Conservation (phyloP, 345 rosid species). For the Populus tremula region DNA sequence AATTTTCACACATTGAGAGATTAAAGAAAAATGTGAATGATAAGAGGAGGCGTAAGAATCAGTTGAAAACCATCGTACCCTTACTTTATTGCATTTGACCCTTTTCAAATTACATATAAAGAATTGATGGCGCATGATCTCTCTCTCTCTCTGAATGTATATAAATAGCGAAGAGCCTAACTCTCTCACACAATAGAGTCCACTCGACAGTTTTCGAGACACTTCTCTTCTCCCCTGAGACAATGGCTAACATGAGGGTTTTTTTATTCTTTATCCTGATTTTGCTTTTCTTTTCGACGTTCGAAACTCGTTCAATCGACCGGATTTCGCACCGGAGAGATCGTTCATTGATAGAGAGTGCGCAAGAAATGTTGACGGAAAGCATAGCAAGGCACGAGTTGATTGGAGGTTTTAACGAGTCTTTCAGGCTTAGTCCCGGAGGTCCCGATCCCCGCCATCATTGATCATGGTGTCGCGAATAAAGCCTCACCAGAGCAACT, state of each 20-base stretch:
- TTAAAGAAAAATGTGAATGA: not conserved
- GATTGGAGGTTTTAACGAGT: conserved; percentile 18
- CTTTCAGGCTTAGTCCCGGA: conserved; percentile 56
- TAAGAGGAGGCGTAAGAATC: not conserved
- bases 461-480: not conserved
- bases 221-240: too few relatives aligned
- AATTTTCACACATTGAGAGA: not conserved
- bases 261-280: conserved; percentile 27
- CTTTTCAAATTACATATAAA: not conserved
- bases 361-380: conserved; percentile 39
- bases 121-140: not conserved
- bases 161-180: not conserved
- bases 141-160: not conserved
- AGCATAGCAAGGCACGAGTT: conserved; percentile 36
- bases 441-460: conserved; percentile 71
- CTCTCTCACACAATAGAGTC: not conserved
- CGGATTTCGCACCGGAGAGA: conserved; percentile 9
- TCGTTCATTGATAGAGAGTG: conserved; percentile 40
- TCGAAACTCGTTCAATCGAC: conserved; percentile 31
- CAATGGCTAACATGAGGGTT: conserved; percentile 25
- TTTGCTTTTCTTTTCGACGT: conserved; percentile 28
- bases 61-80: not conserved
- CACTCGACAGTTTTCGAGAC: not conserved
- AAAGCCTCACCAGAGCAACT: not conserved
- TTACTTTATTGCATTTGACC: not conserved